These are phyloP conservation scores for Rhododendron simsii DNA, from an alignment of 148 eudicot species.

Conservation along the genomic window DNA sequence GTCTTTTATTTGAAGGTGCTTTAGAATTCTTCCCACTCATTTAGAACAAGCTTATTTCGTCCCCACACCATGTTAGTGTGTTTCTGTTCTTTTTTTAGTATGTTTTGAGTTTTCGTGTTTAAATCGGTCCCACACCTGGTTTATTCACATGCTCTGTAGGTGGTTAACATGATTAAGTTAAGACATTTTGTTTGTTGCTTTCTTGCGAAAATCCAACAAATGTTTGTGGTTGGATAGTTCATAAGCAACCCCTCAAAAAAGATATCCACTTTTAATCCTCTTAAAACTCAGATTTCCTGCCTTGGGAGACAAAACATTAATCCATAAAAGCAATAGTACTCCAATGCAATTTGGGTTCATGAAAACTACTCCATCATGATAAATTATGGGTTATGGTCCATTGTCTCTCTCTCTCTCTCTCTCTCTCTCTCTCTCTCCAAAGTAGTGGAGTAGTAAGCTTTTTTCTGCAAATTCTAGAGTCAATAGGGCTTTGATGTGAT, in stretches of 20 bases:
- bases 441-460: not conserved
- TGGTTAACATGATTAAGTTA: not conserved
- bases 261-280: not conserved
- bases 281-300: not conserved
- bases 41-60: not conserved
- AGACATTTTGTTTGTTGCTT: not conserved
- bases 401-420: too few species aligned
- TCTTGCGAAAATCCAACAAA: not conserved
- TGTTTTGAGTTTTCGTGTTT: not conserved
- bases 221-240: conserved; percentile 2
- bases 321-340: too few species aligned
- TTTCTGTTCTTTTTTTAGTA: not conserved
- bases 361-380: not conserved
- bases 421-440: not conserved
- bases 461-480: not conserved
- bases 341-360: not conserved
- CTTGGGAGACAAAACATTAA: too few species aligned
- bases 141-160: conserved; percentile 2
- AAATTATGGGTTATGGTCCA: too few species aligned
- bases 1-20: not conserved
- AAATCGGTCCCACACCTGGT: not conserved
- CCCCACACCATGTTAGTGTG: conserved; percentile 8
- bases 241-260: not conserved
- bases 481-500: not conserved
- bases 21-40: not conserved